Evolutionary conservation across 1,284 basidiomycete species (phyloP).

Genomic region (Austroboletus novae-zelandiae): DNA sequence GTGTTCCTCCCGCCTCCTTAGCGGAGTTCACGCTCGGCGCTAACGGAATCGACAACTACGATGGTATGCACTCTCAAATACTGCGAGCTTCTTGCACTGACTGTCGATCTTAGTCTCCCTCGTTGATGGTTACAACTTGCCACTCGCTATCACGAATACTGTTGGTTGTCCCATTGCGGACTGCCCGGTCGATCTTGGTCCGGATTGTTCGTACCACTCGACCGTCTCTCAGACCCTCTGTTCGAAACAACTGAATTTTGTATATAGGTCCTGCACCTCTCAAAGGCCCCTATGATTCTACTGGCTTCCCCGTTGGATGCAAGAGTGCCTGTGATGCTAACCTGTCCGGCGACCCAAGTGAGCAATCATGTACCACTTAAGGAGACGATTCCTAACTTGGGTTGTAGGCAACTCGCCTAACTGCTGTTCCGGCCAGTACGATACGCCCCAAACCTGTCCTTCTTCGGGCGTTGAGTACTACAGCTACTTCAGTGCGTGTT

Average conservation of each 20-base stretch:
- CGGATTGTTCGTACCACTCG: slow-evolving; percentile 33
- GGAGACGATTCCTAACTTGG: too few relatives aligned
- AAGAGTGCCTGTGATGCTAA: slow-evolving; percentile 49
- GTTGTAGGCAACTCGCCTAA: slow-evolving; percentile 33
- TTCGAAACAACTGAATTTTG: background rate
- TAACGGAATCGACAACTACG: slow-evolving; percentile 24
- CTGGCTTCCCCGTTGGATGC: slow-evolving; percentile 48
- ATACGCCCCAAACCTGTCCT: slow-evolving; percentile 42
- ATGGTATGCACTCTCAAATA: slow-evolving; percentile 14
- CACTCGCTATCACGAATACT: slow-evolving; percentile 42
- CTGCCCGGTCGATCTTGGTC: slow-evolving; percentile 46
- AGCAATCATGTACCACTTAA: too few relatives aligned
- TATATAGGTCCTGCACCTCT: slow-evolving; percentile 40
- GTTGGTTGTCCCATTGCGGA: slow-evolving; percentile 38
- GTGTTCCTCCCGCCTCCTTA: slow-evolving; percentile 58
- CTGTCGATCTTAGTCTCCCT: slow-evolving; percentile 32
- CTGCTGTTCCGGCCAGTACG: slow-evolving; percentile 38
- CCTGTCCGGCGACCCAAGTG: slow-evolving; percentile 38
- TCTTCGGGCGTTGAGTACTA: slow-evolving; percentile 44
- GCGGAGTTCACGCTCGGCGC: slow-evolving; percentile 53
- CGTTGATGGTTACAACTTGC: slow-evolving; percentile 50
- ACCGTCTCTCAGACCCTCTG: background rate
- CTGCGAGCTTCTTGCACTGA: too few relatives aligned
- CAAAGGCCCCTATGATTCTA: slow-evolving; percentile 41
- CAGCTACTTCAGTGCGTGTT: slow-evolving; percentile 42